Percentiles rank a stretch among this genome's conserved stretches.
phyloP scores from a whole-genome alignment of 2,329 filamentous ascomycete species.

The Verticillium tricorpus region DNA sequence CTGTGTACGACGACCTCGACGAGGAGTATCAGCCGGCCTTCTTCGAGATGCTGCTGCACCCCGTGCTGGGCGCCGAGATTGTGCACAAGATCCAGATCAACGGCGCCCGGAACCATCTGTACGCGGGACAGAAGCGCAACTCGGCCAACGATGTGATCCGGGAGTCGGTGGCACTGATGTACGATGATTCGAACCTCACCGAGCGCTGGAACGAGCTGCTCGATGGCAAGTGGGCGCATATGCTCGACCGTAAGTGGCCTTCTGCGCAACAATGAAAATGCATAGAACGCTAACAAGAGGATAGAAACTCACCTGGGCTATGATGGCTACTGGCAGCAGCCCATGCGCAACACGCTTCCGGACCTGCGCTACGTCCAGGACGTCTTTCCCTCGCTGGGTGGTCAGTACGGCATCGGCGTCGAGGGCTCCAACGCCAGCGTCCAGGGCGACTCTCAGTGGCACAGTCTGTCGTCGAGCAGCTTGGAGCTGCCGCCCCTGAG shows the following conservation, averaged over 20 bases:
- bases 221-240: constrained; percentile 58
- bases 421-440: constrained; percentile 64
- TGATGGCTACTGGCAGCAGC: constrained; percentile 61
- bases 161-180: constrained; percentile 47
- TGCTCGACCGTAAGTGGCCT: constrained; percentile 48
- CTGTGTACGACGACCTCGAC: constrained; percentile 49
- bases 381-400: constrained; percentile 52
- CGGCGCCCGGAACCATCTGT: constrained; percentile 38
- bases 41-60: constrained; percentile 54
- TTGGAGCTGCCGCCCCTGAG: constrained; percentile 53
- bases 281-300: neutral
- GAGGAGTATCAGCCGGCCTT: constrained; percentile 49
- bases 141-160: constrained; percentile 45
- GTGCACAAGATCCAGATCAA: constrained; percentile 45
- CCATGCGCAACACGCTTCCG: constrained; percentile 65
- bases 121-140: constrained; percentile 39
- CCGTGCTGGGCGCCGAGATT: constrained; percentile 47
- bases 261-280: too few relatives aligned
- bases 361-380: constrained; percentile 56
- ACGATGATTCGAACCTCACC: constrained; percentile 53
- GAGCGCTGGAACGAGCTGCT: constrained; percentile 53
- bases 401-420: constrained; percentile 58
- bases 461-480: constrained; percentile 43
- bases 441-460: constrained; percentile 51
- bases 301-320: constrained; percentile 50